A percentile compares a stretch with the other conserved stretches of the same genome.
Conservation (phyloP, 2,329 filamentous ascomycete species). For the Pyrenochaeta sp. region DNA sequence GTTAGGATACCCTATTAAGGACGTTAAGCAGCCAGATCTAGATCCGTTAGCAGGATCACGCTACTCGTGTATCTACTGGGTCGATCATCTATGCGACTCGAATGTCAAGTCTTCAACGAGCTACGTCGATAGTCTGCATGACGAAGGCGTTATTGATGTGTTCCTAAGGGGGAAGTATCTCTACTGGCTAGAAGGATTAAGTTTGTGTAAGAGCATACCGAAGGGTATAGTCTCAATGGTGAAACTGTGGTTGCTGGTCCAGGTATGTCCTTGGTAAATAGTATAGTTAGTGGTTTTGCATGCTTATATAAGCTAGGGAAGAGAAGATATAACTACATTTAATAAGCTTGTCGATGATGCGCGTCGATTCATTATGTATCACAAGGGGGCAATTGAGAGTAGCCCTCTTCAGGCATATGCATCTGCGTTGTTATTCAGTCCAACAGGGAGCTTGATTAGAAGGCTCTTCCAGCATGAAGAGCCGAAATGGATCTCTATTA, state of each 20-base stretch:
- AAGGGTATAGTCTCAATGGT: constrained; percentile 10
- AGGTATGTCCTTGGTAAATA: no score
- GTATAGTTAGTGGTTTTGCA: not conserved
- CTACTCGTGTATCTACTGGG: constrained; percentile 46
- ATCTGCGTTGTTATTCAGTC: constrained; percentile 33
- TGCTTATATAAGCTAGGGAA: not conserved
- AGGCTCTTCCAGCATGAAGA: constrained; percentile 23
- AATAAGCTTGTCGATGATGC: not conserved
- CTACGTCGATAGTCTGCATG: no score
- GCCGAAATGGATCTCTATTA: constrained; percentile 17
- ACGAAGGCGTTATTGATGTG: constrained; percentile 5
- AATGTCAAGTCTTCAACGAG: no score
- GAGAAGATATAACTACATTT: no score
- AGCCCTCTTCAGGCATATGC: constrained; percentile 34
- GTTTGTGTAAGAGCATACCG: constrained; percentile 10
- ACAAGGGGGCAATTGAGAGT: constrained; percentile 19
- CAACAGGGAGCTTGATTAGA: constrained; percentile 22
- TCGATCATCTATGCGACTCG: constrained; percentile 42
- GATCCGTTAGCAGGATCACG: constrained; percentile 34
- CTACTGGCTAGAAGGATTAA: no score
- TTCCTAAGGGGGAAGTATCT: no score
- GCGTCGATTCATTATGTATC: not conserved
- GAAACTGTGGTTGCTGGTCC: no score
- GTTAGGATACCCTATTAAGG: constrained; percentile 20
- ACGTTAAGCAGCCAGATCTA: constrained; percentile 26